Conservation (phyloP, 2,329 filamentous ascomycete genomes). For the Colletotrichum acutatum region DNA sequence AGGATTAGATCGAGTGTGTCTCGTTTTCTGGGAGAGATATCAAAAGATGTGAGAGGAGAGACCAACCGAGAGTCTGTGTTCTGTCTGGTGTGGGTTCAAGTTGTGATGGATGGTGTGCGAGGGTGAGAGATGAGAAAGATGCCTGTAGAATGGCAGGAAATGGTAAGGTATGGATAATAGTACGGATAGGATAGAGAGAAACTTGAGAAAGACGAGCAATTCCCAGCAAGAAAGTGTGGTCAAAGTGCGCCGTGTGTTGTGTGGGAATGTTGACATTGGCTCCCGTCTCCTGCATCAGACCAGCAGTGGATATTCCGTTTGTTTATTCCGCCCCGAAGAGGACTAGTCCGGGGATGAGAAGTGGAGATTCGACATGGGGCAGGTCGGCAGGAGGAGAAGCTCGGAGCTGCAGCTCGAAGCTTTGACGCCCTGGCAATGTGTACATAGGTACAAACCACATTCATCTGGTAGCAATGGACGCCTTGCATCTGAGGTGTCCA, state of each 20-base stretch:
- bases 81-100: not conserved
- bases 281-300: conserved; percentile 5
- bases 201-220: not conserved
- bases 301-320: conserved; percentile 27
- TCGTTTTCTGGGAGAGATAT: conserved; percentile 31
- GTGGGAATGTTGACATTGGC: conserved; percentile 33
- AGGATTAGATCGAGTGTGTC: conserved; percentile 40
- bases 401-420: conserved; percentile 21
- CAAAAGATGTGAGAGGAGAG: not conserved
- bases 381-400: too few relatives aligned
- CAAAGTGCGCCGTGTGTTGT: conserved; percentile 11
- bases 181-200: too few relatives aligned
- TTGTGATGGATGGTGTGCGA: not conserved
- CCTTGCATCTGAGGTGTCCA: conserved; percentile 32
- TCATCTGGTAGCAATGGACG: not conserved
- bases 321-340: conserved; percentile 33
- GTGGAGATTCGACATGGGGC: conserved; percentile 1
- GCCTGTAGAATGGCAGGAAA: too few relatives aligned
- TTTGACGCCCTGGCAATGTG: conserved; percentile 5
- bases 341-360: conserved; percentile 16
- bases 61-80: not conserved
- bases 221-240: conserved; percentile 6
- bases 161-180: too few relatives aligned
- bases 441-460: too few relatives aligned
- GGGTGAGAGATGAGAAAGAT: conserved; percentile 42